Conservation (phyloP, 805 yeast genomes). For the Brettanomyces bruxellensis region DNA sequence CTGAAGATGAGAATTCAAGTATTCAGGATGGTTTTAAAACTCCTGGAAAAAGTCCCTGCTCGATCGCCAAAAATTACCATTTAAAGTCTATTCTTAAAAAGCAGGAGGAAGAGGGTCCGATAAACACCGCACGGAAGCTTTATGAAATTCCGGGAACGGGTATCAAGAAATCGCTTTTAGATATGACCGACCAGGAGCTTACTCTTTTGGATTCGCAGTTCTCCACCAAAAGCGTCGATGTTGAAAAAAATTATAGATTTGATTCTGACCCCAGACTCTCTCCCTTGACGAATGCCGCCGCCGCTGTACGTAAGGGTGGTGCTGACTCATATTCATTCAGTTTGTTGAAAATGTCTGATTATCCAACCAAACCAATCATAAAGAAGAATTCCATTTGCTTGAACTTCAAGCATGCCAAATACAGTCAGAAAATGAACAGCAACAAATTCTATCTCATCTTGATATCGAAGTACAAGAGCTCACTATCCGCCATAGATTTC, state of each 20-base stretch:
- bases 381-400: conserved; percentile 26
- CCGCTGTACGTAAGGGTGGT: conserved; percentile 5
- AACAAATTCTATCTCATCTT: conserved; percentile 34
- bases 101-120: neutral
- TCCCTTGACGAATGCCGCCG: neutral
- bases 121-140: neutral
- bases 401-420: conserved; percentile 35
- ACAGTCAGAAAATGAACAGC: conserved; percentile 11
- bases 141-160: conserved; percentile 5
- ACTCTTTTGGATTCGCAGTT: conserved; percentile 47
- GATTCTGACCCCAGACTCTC: conserved; percentile 7
- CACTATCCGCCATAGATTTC: conserved; percentile 73
- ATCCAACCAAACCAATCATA: conserved; percentile 27
- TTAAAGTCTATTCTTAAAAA: conserved; percentile 1
- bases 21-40: neutral
- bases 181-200: conserved; percentile 46
- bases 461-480: conserved; percentile 55
- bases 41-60: neutral
- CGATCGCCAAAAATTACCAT: neutral
- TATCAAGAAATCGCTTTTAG: conserved; percentile 35
- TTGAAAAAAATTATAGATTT: conserved; percentile 21
- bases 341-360: conserved; percentile 17
- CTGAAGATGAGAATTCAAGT: neutral
- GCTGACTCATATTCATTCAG: conserved; percentile 8
- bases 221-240: conserved; percentile 29